Percentiles rank a stretch among this genome's conserved stretches.
Conservation (phyloP, 108 stramenopile species). For the Nitzschia palea region DNA sequence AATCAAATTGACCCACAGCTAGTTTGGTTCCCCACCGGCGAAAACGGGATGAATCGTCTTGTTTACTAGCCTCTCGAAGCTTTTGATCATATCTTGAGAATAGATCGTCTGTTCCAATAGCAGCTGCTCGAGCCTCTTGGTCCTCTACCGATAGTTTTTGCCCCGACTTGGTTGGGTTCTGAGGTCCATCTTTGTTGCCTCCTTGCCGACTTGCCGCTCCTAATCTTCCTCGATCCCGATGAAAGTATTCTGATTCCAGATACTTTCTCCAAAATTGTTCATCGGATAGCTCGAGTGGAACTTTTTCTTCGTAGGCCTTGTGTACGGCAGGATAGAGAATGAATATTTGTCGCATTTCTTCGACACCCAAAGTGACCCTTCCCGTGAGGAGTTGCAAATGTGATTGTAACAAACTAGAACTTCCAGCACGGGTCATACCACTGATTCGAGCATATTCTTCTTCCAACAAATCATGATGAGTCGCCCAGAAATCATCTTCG, state of each 20-base stretch:
- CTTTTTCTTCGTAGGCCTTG: conserved; percentile 91
- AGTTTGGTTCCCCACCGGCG: conserved; percentile 54
- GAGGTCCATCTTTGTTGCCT: background rate
- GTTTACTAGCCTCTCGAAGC: conserved; percentile 27
- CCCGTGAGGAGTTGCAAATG: conserved; percentile 58
- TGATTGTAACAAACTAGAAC: conserved; percentile 61
- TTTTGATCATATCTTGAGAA: conserved; percentile 80
- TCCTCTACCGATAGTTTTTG: conserved; percentile 37
- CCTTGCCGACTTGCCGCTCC: conserved; percentile 51
- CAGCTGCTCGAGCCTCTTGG: conserved; percentile 73
- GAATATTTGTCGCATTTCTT: conserved; percentile 92
- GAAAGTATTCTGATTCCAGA: conserved; percentile 86
- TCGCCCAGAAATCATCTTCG: conserved; percentile 88
- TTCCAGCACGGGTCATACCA: conserved; percentile 55
- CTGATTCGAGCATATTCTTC: conserved; percentile 84
- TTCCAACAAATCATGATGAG: conserved; percentile 64
- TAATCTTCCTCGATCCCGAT: conserved; percentile 82
- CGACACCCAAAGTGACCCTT: conserved; percentile 50
- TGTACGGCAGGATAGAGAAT: conserved; percentile 89
- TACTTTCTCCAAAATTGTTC: conserved; percentile 91
- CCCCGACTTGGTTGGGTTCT: conserved; percentile 26
- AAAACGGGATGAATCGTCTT: conserved; percentile 4
- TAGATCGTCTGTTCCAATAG: conserved; percentile 81
- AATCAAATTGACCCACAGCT: conserved; percentile 84
- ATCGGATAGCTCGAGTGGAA: conserved; percentile 81